Evolutionary conservation across 1,284 basidiomycete species (phyloP), one percentile per base, ranked within the genome.

Genomic region (Athelia sp.): DNA sequence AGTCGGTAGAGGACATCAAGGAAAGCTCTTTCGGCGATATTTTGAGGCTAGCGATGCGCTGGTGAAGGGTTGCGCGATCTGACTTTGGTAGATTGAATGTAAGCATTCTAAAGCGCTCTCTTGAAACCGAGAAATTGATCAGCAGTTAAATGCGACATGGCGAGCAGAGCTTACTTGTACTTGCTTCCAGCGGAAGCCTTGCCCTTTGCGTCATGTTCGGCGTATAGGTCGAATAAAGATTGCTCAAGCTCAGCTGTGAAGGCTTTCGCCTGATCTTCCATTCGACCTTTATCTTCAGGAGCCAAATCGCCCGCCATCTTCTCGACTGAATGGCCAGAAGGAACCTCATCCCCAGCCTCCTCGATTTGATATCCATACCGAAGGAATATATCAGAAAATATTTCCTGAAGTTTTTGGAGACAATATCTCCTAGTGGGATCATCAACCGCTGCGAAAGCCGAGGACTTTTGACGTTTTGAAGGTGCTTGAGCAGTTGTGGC

Each of bases 41-140:
- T 52, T 72, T 72, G 36, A 74, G 74, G 21, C 78, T 78, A 26
- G 81, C 81, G 61, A 93, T 90, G 57, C 86, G 83, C 61, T 77
- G 78, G 65, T 90, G 88, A 52, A 91, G 75, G 51, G 75, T 71
- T 51, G 82, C 76, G 59, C 88, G 84, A 62, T 91, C 89, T 59
- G 70, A 64, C 69, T 90, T 84, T 70, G 73, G 83, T 59, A 91
- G 67, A 66, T 91, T 91, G 68, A 90, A 91, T 50, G 79, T 81
- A 49, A 91, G 74, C 79, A 84, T 91, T 52, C 88, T 80, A 68
- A 90, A 90, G 56, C 87, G 86, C 65, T 90, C 87, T 73, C 88
- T 91, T 56, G 34, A 51, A 24, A 48, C 50, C 48, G 38, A 47
- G 34, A 35, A 50, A 45, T 50, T 40, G 42, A 51, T 42, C 45